A percentile compares a stretch with the other conserved stretches of the same genome.
Conservation (phyloP, 139 green algal genomes). For the Klebsormidium nitens region DNA sequence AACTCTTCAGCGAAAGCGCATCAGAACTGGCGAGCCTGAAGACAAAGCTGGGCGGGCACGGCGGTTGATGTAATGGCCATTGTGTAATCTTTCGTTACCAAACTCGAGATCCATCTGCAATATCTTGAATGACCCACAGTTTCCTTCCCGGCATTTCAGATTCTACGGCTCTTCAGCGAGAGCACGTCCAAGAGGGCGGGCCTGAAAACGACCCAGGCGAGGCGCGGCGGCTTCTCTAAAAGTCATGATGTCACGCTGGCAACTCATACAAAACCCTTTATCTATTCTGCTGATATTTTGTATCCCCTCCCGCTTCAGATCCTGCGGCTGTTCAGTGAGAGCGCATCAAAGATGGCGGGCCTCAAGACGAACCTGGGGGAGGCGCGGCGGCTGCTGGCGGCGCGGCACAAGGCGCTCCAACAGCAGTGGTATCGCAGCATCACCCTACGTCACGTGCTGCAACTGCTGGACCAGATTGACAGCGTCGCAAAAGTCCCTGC, state of each 20-base stretch:
- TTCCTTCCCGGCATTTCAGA: too few species aligned
- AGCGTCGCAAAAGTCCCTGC: conserved; percentile 38
- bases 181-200: too few species aligned
- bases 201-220: too few species aligned
- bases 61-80: too few species aligned
- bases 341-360: conserved; percentile 24
- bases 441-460: conserved; percentile 26
- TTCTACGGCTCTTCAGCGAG: too few species aligned
- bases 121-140: too few species aligned
- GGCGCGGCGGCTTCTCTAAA: too few species aligned
- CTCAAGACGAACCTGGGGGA: conserved; percentile 31
- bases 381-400: conserved; percentile 24
- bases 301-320: conserved; percentile 13
- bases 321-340: conserved; percentile 34
- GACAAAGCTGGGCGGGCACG: too few species aligned
- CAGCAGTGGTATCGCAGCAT: conserved; percentile 40
- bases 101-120: too few species aligned
- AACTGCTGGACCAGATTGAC: conserved; percentile 40
- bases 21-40: not conserved
- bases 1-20: not conserved
- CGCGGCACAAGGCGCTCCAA: conserved; percentile 24
- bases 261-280: too few species aligned
- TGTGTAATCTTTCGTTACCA: too few species aligned
- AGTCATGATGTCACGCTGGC: too few species aligned
- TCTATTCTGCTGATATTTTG: not conserved